Base-by-base conservation (phyloP, 202 grass and related monocot genomes). In the Carex sylvatica region DNA sequence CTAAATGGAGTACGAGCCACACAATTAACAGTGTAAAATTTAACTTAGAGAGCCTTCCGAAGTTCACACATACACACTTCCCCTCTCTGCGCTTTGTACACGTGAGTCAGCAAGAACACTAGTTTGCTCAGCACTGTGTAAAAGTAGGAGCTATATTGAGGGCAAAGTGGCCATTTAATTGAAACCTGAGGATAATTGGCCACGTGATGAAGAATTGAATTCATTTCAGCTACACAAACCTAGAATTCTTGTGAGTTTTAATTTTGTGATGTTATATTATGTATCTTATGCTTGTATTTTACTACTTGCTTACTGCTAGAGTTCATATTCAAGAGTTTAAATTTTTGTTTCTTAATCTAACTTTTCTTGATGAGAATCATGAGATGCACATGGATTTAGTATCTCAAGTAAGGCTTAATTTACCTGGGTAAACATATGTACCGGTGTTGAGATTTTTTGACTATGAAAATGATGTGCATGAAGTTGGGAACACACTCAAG, bases 401-500 rank as follows among this genome's bases (percentile, higher is more conserved):
- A 38, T 28, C 65, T 68, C 65, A 38, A 40, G n/a, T 40, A 68
- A 59, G 26, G 4, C 23, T 33, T 15, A 16, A 15, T 65, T 59
- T 31, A 38, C 65, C 65, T 40, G 65, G 31, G 6, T 68, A 68
- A 68, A 15, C 60, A 11, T 23, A 23, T 73, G 13, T 9, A 55
- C 13, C 52, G 1, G 15, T 55, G 15, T 56, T 77, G 7, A 33
- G 51, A 77, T 30, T n/a, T 31, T 74, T 53, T 19, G 88, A 93
- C 83, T 84, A 89, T 83, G 79, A 85, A 85, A 84, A 79, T 84
- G 86, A 87, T 78, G 75, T 64, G 61, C 85, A 78, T 83, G 85
- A 91, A 82, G 87, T 93, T 80, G 83, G 85, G 74, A 85, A 60
- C 33, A 97, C 87, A 51, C 87, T 97, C 55, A 97, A 85, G 86